These are phyloP conservation scores for Pseudozyma sp. DNA, from an alignment of 1,284 basidiomycete species.

Conservation along the genomic window DNA sequence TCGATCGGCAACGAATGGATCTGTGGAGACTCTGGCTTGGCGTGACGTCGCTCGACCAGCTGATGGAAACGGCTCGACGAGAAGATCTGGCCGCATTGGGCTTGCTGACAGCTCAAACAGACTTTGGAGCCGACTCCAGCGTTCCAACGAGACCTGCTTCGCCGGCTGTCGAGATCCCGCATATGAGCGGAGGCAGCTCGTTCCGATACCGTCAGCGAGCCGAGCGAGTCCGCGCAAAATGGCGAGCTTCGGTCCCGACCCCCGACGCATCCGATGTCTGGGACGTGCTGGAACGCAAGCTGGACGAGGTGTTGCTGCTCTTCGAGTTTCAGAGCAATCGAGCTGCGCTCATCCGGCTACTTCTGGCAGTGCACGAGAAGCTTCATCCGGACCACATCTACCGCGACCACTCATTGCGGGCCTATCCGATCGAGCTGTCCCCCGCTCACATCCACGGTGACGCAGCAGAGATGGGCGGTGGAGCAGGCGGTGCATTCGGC, in stretches of 20 bases:
- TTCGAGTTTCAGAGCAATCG: slow-evolving; percentile 60
- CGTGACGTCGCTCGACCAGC: slow-evolving; percentile 33
- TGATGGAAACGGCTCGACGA: slow-evolving; percentile 27
- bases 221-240: slow-evolving; percentile 29
- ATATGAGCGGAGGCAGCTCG: slow-evolving; percentile 45
- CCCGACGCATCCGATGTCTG: slow-evolving; percentile 58
- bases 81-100: slow-evolving; percentile 43
- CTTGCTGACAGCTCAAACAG: slow-evolving; percentile 11
- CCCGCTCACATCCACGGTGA: slow-evolving; percentile 45
- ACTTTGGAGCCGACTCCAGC: slow-evolving; percentile 3
- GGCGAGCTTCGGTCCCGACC: slow-evolving; percentile 26
- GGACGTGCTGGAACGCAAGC: slow-evolving; percentile 59
- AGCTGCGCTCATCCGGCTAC: slow-evolving; percentile 44
- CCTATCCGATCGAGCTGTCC: slow-evolving; percentile 42
- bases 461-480: slow-evolving; percentile 34
- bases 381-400: slow-evolving; percentile 53
- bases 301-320: slow-evolving; percentile 52
- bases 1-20: slow-evolving; percentile 61
- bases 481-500: slow-evolving; percentile 31
- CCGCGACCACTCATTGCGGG: slow-evolving; percentile 32
- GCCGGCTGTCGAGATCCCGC: slow-evolving; percentile 6
- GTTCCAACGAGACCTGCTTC: slow-evolving; percentile 2
- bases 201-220: slow-evolving; percentile 42
- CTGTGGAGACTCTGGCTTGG: slow-evolving; percentile 66
- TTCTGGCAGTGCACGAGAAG: slow-evolving; percentile 51